Base-by-base conservation (phyloP, 163 green algal species). In the Coccomyxa subellipsoidea region DNA sequence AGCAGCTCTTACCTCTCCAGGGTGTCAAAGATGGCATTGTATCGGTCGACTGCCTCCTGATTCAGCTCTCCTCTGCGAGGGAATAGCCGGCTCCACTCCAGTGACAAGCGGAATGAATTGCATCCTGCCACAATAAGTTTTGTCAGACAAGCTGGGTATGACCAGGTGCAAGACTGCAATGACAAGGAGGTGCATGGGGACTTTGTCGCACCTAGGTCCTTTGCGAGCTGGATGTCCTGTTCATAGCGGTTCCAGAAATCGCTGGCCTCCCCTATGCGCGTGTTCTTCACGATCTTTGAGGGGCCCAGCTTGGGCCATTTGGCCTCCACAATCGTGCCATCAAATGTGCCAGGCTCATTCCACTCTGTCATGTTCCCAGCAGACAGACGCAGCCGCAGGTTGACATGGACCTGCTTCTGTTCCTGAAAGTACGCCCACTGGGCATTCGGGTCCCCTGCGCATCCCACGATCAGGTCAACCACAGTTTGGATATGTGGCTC, bases 31-130 rank as follows among this genome's bases (percentile, higher is more conserved):
- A 94, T 93, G 6, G 85, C 77, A 79, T 89, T 73, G 59, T 90
- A 96, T 81, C 90, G 89, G n/a, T 88, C 32, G 7, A 96, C 85
- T 1, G 93, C 93, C 8, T 72, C 80, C 77, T 89, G 34, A 76
- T 97, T 91, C 25, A 93, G 84, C 37, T 88, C 27, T 5, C 92
- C 91, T 4, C 47, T 82, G 25, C 81, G 72, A 0, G 94, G 94
- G 82, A 95, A 88, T 7, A 97, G 88, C 53, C 93, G 87, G 35
- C 86, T 87, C 94, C 94, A 98, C 85, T 98, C 94, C 36, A 98
- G 88, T 0, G 91, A 95, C 39, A 98, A 85, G 4, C 94, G 88
- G 80, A 97, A 96, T 10, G 86, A 87, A 78, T 94, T 98, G 81
- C 83, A 89, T 21, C 91, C 92, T 87, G 80, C 80, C 54, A 4